A percentile compares a stretch with the other conserved stretches of the same genome.
Conservation (phyloP, 2,329 filamentous ascomycete genomes). For the Ramichloridium luteum region DNA sequence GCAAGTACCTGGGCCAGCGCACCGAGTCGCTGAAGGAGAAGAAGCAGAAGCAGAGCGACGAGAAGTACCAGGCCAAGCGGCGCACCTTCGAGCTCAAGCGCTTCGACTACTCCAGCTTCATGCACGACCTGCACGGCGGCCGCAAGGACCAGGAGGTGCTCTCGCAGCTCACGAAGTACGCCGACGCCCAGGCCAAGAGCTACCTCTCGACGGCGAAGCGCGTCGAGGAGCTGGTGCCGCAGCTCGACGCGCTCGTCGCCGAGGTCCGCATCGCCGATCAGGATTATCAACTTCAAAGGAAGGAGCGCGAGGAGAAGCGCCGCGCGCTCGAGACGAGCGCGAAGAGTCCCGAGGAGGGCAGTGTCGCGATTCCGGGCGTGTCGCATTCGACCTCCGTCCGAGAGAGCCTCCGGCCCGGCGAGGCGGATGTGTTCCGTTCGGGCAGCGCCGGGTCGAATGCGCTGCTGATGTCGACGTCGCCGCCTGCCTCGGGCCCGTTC, state of each 20-base stretch:
- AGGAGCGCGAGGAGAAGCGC: conserved; percentile 92
- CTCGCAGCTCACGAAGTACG: conserved; percentile 87
- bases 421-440: conserved; percentile 13
- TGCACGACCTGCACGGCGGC: conserved; percentile 98
- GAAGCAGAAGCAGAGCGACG: conserved; percentile 87
- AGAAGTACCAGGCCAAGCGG: conserved; percentile 88
- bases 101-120: conserved; percentile 97
- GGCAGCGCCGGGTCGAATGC: conserved; percentile 13
- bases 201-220: conserved; percentile 77
- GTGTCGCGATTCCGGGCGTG: conserved; percentile 17
- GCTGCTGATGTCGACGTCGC: conserved; percentile 18
- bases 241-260: conserved; percentile 73
- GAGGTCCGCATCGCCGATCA: conserved; percentile 93
- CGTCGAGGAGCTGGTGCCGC: conserved; percentile 74
- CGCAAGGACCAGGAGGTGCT: conserved; percentile 95
- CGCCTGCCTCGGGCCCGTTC: conserved; percentile 13
- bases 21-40: conserved; percentile 96
- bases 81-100: conserved; percentile 93
- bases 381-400: conserved; percentile 18
- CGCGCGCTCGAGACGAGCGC: conserved; percentile 81
- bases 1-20: conserved; percentile 87
- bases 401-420: conserved; percentile 15
- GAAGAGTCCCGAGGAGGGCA: conserved; percentile 30
- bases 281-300: conserved; percentile 87
- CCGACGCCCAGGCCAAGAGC: conserved; percentile 73